Base-by-base conservation (phyloP, 2,329 filamentous ascomycete species). In the Monilinia fructigena region DNA sequence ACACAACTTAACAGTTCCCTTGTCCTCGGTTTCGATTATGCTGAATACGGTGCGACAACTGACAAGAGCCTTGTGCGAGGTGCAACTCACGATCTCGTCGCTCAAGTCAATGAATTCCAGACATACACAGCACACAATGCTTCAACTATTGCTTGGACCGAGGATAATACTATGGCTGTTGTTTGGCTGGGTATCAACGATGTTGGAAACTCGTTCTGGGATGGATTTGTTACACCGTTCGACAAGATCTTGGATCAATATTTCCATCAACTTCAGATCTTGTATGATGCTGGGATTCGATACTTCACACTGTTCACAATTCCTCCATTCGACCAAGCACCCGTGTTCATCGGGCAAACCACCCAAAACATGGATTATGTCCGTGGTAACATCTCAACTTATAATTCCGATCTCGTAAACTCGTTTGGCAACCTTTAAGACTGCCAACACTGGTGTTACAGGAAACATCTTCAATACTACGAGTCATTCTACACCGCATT, bases 141-240 rank as follows among this genome's bases (percentile, higher is more conserved):
- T 23, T 63, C 61, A 20, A 38, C 4, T 23, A 20, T 35, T 11
- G 23, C 61, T 6, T 63, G 61, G 52, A 48, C 61, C 26, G n/a
- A 23, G 26, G 61, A 47, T 6, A 63, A 55, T 18, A 63, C 61
- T 10, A 63, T 63, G 61, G 61, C 42, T 4, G 20, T 55, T 12
- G 40, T 63, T 16, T 55, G 50, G 50, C 38, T 63, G 38, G 61
- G 61, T 10, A 63, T 55, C 18, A 63, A 63, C n/a, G 61, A 63
- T 40, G 61, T 63, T 1, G 61, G 61, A 55, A 63, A 63, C 31
- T 48, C 61, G 0, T 55, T 48, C 38, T 63, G 61, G 61, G 61
- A 63, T 40, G 61, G 61, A 7, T 38, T 63, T 16, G 28, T n/a
- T 4, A 55, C 61, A 10, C 38, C 52, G 11, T 63, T 55, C 8